Percentiles rank a stretch among this genome's conserved stretches.
Conservation (phyloP, 345 rosid genomes). For the Erodium maritimum region DNA sequence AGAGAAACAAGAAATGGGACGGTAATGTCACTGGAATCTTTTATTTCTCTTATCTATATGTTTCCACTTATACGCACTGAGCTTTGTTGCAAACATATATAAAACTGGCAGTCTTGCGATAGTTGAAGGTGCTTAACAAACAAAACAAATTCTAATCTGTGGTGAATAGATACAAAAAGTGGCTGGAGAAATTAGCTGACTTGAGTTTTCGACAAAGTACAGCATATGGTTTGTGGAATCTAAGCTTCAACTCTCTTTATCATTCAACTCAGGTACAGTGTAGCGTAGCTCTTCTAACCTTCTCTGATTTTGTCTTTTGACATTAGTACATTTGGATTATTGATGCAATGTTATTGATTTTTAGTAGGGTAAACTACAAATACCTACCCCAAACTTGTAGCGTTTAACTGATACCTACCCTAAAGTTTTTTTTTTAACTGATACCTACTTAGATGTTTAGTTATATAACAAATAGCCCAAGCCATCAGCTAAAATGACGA, state of each 20-base stretch:
- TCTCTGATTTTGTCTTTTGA: neutral
- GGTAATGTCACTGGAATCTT: conserved; percentile 25
- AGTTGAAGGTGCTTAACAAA: conserved; percentile 8
- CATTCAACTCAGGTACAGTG: conserved; percentile 71
- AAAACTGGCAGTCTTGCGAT: neutral
- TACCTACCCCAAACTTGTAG: no score
- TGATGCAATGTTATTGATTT: neutral
- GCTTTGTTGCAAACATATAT: neutral
- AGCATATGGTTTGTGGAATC: conserved; percentile 92
- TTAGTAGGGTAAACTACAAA: no score
- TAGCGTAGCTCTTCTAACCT: neutral
- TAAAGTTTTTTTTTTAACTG: no score
- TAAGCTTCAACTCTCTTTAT: conserved; percentile 79
- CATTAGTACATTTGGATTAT: no score
- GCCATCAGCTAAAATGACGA: no score
- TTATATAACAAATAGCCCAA: no score
- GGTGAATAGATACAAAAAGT: conserved; percentile 53
- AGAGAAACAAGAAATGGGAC: conserved; percentile 61
- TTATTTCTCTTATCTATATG: neutral
- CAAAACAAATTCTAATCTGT: conserved; percentile 10
- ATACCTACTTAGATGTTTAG: no score
- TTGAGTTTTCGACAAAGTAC: conserved; percentile 92
- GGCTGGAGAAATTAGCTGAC: conserved; percentile 73
- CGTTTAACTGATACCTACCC: no score
- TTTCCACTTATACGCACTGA: neutral